Conservation (phyloP, 2,329 filamentous ascomycete species). For the Ceratocystis albifundus region DNA sequence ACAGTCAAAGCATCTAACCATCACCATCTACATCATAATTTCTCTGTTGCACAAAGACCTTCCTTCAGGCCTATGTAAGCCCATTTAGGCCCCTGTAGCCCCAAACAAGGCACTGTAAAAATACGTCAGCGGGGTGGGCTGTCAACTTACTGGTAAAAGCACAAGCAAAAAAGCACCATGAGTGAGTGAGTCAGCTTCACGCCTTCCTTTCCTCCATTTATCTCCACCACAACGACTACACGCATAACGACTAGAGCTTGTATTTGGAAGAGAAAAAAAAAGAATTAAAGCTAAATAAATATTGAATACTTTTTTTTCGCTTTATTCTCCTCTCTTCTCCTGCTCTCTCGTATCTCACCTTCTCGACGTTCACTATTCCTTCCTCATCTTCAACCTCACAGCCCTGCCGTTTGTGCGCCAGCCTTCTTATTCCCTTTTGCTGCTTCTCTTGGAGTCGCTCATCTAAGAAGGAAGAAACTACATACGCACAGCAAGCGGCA, state of each 20-base stretch:
- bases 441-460: too few species aligned
- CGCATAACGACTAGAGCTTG: not conserved
- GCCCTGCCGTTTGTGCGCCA: too few species aligned
- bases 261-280: not conserved
- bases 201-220: not conserved
- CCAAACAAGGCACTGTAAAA: not conserved
- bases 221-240: conserved; percentile 3
- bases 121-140: conserved; percentile 13
- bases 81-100: conserved; percentile 8
- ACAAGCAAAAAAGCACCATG: conserved; percentile 10
- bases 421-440: too few species aligned
- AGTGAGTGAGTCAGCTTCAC: conserved; percentile 12
- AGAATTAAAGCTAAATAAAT: not conserved
- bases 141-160: not conserved
- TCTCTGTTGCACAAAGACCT: not conserved
- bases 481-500: too few species aligned
- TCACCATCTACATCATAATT: too few species aligned
- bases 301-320: not conserved
- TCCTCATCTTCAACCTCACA: too few species aligned
- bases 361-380: not conserved
- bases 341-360: not conserved
- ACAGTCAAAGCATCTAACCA: too few species aligned
- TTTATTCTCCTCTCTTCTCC: not conserved
- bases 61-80: not conserved
- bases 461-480: too few species aligned